phyloP scores from a whole-genome alignment of 192 early-diverging fungal species.

The Entomortierella parvispora region DNA sequence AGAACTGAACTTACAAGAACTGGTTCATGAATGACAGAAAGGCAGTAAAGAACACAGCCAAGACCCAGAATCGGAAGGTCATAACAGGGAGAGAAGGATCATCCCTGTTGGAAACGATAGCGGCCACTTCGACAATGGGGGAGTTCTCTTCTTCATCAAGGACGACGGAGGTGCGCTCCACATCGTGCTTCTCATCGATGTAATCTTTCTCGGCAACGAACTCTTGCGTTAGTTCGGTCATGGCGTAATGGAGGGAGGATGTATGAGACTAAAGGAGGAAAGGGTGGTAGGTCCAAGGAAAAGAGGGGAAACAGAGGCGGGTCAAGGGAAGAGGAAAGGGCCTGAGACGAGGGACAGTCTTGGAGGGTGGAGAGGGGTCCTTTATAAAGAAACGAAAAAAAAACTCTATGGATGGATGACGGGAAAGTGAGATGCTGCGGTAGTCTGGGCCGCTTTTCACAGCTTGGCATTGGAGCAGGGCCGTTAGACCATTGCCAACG shows the following conservation, averaged over 20 bases:
- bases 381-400: too few species aligned
- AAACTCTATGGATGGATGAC: too few species aligned
- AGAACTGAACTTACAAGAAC: conserved; percentile 29
- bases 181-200: conserved; percentile 31
- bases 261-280: neutral
- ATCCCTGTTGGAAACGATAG: conserved; percentile 49
- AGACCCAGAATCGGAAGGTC: conserved; percentile 62
- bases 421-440: too few species aligned
- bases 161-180: conserved; percentile 27
- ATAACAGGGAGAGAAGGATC: conserved; percentile 57
- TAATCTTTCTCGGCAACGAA: conserved; percentile 18
- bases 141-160: conserved; percentile 47
- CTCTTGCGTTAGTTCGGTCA: conserved; percentile 28
- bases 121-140: conserved; percentile 44
- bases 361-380: too few species aligned
- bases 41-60: conserved; percentile 29
- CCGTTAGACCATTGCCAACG: too few species aligned
- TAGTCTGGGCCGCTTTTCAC: too few species aligned
- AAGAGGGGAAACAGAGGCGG: neutral
- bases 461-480: too few species aligned
- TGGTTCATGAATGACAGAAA: conserved; percentile 37
- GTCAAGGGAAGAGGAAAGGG: too few species aligned
- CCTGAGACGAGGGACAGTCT: too few species aligned
- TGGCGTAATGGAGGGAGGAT: conserved; percentile 4
- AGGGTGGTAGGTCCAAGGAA: neutral